phyloP scores from a whole-genome alignment of 345 rosid genomes.

The Citrus reticulata region DNA sequence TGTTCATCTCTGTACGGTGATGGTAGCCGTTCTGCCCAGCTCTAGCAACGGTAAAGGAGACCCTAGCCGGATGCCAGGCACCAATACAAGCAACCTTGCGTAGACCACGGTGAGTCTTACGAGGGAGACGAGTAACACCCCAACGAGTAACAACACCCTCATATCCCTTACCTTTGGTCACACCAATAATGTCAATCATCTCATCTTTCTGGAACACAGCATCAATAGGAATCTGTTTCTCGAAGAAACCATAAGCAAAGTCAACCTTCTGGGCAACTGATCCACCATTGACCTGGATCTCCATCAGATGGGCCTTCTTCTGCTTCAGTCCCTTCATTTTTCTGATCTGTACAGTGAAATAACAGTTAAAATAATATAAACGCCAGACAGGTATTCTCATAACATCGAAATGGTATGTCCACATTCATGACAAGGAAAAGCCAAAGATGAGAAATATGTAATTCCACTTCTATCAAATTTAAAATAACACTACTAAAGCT shows the following conservation, averaged over 20 bases:
- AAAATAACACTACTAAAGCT: no score
- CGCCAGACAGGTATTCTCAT: neutral
- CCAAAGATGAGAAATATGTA: neutral
- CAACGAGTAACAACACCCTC: constrained; percentile 96
- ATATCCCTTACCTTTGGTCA: constrained; percentile 89
- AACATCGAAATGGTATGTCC: neutral
- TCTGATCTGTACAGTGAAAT: constrained; percentile 41
- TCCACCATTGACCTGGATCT: constrained; percentile 95
- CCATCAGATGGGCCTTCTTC: constrained; percentile 91
- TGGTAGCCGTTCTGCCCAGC: constrained; percentile 96
- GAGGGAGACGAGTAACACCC: constrained; percentile 95
- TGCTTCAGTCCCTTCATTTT: constrained; percentile 90
- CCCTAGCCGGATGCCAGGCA: constrained; percentile 99
- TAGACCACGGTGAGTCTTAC: constrained; percentile 94
- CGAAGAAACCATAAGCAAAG: constrained; percentile 76
- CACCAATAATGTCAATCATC: constrained; percentile 88
- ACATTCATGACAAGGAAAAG: neutral
- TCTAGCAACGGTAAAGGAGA: constrained; percentile 91
- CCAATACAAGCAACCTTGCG: constrained; percentile 97
- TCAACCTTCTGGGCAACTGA: constrained; percentile 68
- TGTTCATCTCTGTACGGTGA: constrained; percentile 90
- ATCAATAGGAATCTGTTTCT: constrained; percentile 80
- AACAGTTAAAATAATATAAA: neutral
- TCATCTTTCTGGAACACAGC: constrained; percentile 89
- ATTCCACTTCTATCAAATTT: neutral